These are phyloP conservation scores for Russula ochroleuca DNA, from an alignment of 768 basidiomycete species.

Conservation along the genomic window DNA sequence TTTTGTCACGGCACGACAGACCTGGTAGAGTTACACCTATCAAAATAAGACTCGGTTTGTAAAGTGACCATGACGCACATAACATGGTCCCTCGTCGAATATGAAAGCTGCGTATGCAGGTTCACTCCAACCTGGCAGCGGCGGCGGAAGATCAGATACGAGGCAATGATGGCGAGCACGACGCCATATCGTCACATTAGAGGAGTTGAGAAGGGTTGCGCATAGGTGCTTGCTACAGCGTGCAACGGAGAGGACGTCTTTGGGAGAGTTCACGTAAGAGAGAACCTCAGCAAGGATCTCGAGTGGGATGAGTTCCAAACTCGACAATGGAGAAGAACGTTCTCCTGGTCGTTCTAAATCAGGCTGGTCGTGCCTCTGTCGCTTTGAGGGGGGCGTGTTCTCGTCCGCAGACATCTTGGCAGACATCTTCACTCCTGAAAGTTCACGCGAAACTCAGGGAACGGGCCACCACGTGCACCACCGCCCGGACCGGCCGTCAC, in stretches of 20 bases:
- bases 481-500: no score
- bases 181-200: conserved; percentile 57
- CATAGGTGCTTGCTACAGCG: conserved; percentile 55
- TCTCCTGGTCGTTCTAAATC: not conserved
- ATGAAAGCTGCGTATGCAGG: conserved; percentile 59
- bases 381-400: not conserved
- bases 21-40: not conserved
- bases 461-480: no score
- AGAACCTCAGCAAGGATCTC: conserved; percentile 66
- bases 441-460: no score
- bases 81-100: conserved; percentile 55
- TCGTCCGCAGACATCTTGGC: not conserved
- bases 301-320: conserved; percentile 42
- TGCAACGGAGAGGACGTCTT: conserved; percentile 55
- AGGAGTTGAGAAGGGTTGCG: conserved; percentile 43
- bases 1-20: conserved; percentile 39
- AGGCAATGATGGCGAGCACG: conserved; percentile 42
- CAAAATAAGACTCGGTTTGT: not conserved
- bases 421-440: not conserved
- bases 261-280: conserved; percentile 46
- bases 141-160: conserved; percentile 40
- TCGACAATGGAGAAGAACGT: not conserved
- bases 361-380: not conserved
- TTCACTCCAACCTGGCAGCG: conserved; percentile 46
- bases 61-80: conserved; percentile 37